A percentile compares a stretch with the other conserved stretches of the same genome.
These are phyloP conservation scores for Simmondsia chinensis DNA, from an alignment of 148 eudicot genomes.

Conservation along the genomic window DNA sequence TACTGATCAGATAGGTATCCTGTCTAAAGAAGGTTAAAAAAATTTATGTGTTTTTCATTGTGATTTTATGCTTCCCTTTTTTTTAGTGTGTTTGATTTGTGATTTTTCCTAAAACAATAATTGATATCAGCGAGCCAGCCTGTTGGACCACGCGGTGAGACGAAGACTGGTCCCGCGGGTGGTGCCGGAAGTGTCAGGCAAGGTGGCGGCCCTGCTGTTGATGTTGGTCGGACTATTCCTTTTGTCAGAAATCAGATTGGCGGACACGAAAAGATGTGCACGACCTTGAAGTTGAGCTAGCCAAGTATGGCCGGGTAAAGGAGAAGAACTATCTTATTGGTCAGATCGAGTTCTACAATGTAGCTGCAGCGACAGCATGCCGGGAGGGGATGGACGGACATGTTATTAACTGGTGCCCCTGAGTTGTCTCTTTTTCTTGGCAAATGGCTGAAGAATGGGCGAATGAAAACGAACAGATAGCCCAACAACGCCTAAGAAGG, in stretches of 20 bases:
- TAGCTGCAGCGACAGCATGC: conserved; percentile 60
- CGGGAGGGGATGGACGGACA: conserved; percentile 87
- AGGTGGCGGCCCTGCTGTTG: conserved; percentile 24
- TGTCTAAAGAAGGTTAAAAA: too few species aligned
- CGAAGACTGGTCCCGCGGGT: too few species aligned
- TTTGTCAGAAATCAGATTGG: conserved; percentile 98
- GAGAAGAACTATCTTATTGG: conserved; percentile 88
- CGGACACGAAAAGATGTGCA: conserved; percentile 97
- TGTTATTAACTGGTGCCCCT: conserved; percentile 75
- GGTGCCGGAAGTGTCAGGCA: too few species aligned
- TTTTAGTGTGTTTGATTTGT: too few species aligned
- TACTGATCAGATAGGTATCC: too few species aligned
- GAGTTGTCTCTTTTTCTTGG: conserved; percentile 84
- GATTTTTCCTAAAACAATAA: too few species aligned
- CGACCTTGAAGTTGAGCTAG: conserved; percentile 68
- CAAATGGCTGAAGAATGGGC: conserved; percentile 70
- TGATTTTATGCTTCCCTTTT: conserved; percentile 37
- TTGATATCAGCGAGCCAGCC: too few species aligned
- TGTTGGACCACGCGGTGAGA: too few species aligned
- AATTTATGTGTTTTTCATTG: too few species aligned
- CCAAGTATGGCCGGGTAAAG: conserved; percentile 77
- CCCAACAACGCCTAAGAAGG: conserved; percentile 57
- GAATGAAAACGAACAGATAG: conserved; percentile 53
- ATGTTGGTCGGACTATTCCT: conserved; percentile 41
- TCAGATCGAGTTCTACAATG: conserved; percentile 79